Conservation (phyloP, 768 basidiomycete genomes). For the Lactarius tabidus region DNA sequence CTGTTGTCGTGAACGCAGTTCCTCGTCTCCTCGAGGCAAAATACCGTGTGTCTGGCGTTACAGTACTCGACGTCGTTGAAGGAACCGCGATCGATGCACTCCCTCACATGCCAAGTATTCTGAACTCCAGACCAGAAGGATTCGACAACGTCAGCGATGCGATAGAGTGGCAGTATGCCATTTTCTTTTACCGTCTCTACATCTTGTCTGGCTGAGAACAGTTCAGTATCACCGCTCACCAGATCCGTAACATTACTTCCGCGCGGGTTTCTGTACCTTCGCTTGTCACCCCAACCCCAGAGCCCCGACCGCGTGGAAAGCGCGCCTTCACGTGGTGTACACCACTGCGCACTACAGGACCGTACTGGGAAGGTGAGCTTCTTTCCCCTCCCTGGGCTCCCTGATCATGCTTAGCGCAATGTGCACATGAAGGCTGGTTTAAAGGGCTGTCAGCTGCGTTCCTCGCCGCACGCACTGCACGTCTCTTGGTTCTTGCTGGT, state of each 20-base stretch:
- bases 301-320: conserved; percentile 33
- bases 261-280: conserved; percentile 88
- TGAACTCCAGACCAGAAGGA: conserved; percentile 80
- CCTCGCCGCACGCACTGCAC: conserved; percentile 70
- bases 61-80: conserved; percentile 86
- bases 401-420: not conserved
- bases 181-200: not conserved
- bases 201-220: not conserved
- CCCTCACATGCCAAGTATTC: conserved; percentile 84
- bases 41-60: conserved; percentile 72
- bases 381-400: not conserved
- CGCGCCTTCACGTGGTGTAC: conserved; percentile 73
- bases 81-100: conserved; percentile 92
- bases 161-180: conserved; percentile 90
- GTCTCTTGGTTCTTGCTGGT: conserved; percentile 87
- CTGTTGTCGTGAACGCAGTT: conserved; percentile 72
- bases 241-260: conserved; percentile 76
- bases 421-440: conserved; percentile 74
- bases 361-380: conserved; percentile 81
- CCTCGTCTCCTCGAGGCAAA: conserved; percentile 60
- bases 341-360: conserved; percentile 75
- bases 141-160: conserved; percentile 83
- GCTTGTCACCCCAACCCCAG: conserved; percentile 50
- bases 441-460: conserved; percentile 75
- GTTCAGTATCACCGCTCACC: conserved; percentile 68